phyloP scores from a whole-genome alignment of 2,329 filamentous ascomycete genomes.

The Phyllosticta ampelicida region DNA sequence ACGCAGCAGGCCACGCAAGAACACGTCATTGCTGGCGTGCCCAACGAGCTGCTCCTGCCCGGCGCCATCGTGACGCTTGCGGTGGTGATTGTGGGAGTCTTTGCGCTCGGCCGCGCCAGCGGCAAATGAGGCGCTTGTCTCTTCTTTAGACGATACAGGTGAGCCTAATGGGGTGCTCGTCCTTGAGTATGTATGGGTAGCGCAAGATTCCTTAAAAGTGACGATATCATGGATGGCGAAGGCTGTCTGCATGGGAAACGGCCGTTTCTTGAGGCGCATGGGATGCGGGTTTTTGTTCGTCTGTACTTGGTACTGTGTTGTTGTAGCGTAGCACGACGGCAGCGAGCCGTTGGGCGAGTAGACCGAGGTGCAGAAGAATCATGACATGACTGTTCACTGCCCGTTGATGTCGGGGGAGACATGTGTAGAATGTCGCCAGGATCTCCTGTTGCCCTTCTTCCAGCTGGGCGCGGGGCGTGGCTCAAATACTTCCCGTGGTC shows the following conservation, averaged over 20 bases:
- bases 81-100: slow-evolving; percentile 87
- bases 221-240: neutral
- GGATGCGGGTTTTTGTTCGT: neutral
- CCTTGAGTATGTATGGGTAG: neutral
- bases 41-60: slow-evolving; percentile 85
- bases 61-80: slow-evolving; percentile 93
- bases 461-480: too few species aligned
- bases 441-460: too few species aligned
- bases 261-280: neutral
- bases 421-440: too few species aligned
- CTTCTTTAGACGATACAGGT: neutral
- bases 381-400: neutral
- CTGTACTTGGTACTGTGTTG: neutral
- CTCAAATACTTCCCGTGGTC: too few species aligned
- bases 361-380: neutral
- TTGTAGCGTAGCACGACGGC: neutral
- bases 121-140: slow-evolving; percentile 21
- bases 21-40: slow-evolving; percentile 79
- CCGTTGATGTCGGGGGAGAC: neutral
- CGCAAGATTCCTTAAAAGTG: neutral
- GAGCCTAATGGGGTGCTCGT: neutral
- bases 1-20: slow-evolving; percentile 42
- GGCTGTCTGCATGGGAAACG: neutral
- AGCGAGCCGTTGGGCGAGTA: neutral
- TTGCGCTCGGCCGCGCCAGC: slow-evolving; percentile 65